A percentile compares a stretch with the other conserved stretches of the same genome.
Evolutionary conservation across 345 rosid species (phyloP).

Genomic region (Linum tenue): DNA sequence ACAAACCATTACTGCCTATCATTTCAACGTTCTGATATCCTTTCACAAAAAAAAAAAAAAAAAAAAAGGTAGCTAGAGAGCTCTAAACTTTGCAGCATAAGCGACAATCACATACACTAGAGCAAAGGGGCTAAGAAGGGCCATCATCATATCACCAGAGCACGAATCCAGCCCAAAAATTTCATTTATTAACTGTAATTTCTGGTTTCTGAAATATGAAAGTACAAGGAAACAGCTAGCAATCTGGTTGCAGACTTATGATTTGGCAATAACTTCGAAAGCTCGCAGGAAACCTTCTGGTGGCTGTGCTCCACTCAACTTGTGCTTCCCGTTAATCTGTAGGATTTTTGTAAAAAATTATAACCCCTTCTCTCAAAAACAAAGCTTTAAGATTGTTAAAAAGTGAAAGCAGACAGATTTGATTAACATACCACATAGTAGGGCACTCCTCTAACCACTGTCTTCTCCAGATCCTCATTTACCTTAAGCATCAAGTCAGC

Average conservation of each 20-base stretch:
- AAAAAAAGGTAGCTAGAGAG: too few relatives aligned
- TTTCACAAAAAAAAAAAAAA: too few relatives aligned
- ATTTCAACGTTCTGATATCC: too few relatives aligned
- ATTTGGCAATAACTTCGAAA: slow-evolving; percentile 42
- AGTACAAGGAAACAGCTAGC: too few relatives aligned
- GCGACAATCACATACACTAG: too few relatives aligned
- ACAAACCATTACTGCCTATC: neutral
- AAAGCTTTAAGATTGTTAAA: neutral
- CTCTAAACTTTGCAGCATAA: too few relatives aligned
- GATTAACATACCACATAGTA: slow-evolving; percentile 45
- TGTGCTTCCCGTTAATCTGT: slow-evolving; percentile 75
- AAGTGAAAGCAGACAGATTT: neutral
- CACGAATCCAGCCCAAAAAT: too few relatives aligned
- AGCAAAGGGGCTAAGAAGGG: too few relatives aligned
- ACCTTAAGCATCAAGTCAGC: slow-evolving; percentile 38
- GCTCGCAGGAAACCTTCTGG: slow-evolving; percentile 61
- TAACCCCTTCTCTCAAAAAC: neutral
- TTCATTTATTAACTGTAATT: too few relatives aligned
- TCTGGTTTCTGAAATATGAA: too few relatives aligned
- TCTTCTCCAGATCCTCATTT: slow-evolving; percentile 50
- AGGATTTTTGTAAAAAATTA: slow-evolving; percentile 1
- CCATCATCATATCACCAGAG: too few relatives aligned
- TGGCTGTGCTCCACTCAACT: slow-evolving; percentile 72
- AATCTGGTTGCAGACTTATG: slow-evolving; percentile 8
- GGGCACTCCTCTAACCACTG: slow-evolving; percentile 63